Percentiles rank a stretch among this genome's conserved stretches.
These are phyloP conservation scores for Blastobotrys elegans DNA, from an alignment of 1,139 yeast species.

Conservation along the genomic window DNA sequence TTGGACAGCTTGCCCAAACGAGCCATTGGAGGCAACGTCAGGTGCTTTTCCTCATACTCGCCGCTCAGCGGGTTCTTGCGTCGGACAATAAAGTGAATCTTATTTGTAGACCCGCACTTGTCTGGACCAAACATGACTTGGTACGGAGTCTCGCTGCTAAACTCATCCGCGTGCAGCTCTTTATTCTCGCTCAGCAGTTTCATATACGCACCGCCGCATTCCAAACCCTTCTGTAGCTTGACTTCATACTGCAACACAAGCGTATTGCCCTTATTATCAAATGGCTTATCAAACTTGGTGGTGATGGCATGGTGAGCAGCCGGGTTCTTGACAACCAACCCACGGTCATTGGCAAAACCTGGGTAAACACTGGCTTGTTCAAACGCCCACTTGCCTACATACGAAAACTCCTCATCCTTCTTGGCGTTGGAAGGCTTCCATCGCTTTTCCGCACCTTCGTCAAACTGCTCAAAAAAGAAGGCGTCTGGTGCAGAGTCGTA, in stretches of 20 bases:
- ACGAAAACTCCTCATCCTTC: slow-evolving; percentile 49
- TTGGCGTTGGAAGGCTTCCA: slow-evolving; percentile 65
- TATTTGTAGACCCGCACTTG: slow-evolving; percentile 74
- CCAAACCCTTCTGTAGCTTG: slow-evolving; percentile 68
- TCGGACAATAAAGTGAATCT: slow-evolving; percentile 68
- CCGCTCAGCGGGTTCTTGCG: slow-evolving; percentile 54
- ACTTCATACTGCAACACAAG: slow-evolving; percentile 86
- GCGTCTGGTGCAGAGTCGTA: slow-evolving; percentile 26
- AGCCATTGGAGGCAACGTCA: slow-evolving; percentile 63
- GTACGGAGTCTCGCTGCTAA: slow-evolving; percentile 63
- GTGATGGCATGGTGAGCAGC: slow-evolving; percentile 82
- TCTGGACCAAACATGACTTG: slow-evolving; percentile 96
- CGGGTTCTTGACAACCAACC: slow-evolving; percentile 66
- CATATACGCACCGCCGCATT: slow-evolving; percentile 86
- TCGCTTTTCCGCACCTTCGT: slow-evolving; percentile 39
- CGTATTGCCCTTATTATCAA: slow-evolving; percentile 55
- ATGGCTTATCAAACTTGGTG: slow-evolving; percentile 48
- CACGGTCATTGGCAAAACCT: slow-evolving; percentile 60
- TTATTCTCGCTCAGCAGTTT: slow-evolving; percentile 59
- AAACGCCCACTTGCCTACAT: slow-evolving; percentile 69
- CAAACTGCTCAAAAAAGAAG: slow-evolving; percentile 69
- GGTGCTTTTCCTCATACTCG: slow-evolving; percentile 61
- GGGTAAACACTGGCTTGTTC: slow-evolving; percentile 54
- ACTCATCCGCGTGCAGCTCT: slow-evolving; percentile 42
- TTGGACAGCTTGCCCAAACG: slow-evolving; percentile 50